Percentiles rank a stretch among this genome's conserved stretches.
Conservation (phyloP, 2,329 filamentous ascomycete genomes). For the Tolypocladium cylindrosporum region DNA sequence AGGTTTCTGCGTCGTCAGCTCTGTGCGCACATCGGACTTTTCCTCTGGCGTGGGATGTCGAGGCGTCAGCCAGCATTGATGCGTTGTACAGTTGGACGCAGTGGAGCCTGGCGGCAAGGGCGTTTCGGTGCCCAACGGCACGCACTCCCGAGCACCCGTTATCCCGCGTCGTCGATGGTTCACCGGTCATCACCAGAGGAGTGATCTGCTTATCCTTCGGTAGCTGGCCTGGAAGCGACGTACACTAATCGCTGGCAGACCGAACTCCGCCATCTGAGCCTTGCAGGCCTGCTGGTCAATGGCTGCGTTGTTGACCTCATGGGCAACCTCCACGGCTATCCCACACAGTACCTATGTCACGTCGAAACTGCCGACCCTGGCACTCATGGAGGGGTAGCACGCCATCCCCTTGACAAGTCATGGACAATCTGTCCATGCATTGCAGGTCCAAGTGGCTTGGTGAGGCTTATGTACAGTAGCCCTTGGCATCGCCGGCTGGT, state of each 20-base stretch:
- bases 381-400: not conserved
- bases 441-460: not conserved
- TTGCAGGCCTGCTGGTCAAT: not conserved
- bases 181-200: not conserved
- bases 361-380: not conserved
- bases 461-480: not conserved
- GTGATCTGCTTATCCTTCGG: not conserved
- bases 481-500: not conserved
- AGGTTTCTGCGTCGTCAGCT: not conserved
- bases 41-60: not conserved
- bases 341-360: not conserved
- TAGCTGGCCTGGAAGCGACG: not conserved
- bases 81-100: constrained; percentile 34
- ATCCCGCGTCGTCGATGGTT: not conserved
- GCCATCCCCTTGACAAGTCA: not conserved
- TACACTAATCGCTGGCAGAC: not conserved
- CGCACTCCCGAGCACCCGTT: constrained; percentile 8
- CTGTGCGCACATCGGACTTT: too few relatives aligned
- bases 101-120: constrained; percentile 31
- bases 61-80: constrained; percentile 17
- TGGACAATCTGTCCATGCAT: not conserved
- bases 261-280: not conserved
- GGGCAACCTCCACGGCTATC: not conserved
- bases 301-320: not conserved
- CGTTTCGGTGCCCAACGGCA: constrained; percentile 40